Percentiles rank a stretch among this genome's conserved stretches.
Evolutionary conservation across 768 basidiomycete genomes (phyloP).

Genomic region (Termitomyces sp.): DNA sequence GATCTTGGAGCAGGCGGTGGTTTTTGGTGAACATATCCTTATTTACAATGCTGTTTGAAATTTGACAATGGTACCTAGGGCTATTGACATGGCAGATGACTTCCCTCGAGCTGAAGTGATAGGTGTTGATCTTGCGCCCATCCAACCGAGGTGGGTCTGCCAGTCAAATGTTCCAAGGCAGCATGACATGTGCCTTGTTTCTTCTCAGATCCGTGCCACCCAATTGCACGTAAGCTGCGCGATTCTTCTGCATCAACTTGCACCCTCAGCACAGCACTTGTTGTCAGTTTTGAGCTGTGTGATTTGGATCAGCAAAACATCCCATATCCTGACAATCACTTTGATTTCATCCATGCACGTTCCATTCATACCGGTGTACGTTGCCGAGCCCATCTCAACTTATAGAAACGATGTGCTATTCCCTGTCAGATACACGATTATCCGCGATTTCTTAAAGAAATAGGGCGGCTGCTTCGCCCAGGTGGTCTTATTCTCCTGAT

Average conservation of each 20-base stretch:
- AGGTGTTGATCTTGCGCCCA: slow-evolving; percentile 68
- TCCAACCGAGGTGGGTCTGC: slow-evolving; percentile 56
- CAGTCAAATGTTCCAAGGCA: not conserved
- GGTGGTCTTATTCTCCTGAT: slow-evolving; percentile 67
- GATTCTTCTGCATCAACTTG: not conserved
- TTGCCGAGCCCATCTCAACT: slow-evolving; percentile 1
- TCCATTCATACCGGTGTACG: slow-evolving; percentile 64
- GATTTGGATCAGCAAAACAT: slow-evolving; percentile 56
- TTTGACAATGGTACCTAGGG: slow-evolving; percentile 34
- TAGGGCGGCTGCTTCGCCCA: slow-evolving; percentile 62
- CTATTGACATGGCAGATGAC: slow-evolving; percentile 70
- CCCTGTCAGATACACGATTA: not conserved
- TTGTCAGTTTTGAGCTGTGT: slow-evolving; percentile 61
- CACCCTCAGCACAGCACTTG: not conserved
- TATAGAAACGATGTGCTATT: not conserved
- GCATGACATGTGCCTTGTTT: not conserved
- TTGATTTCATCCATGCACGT: slow-evolving; percentile 68
- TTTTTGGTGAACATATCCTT: not conserved
- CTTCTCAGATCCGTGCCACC: not conserved
- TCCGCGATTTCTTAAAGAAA: slow-evolving; percentile 37
- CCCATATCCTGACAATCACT: slow-evolving; percentile 59
- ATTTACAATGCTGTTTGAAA: not conserved
- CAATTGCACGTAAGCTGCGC: not conserved
- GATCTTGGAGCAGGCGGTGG: not conserved
- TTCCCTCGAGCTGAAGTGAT: slow-evolving; percentile 63